Conservation (phyloP, 176 grass and related monocot genomes). For the Cymbopogon citratus region DNA sequence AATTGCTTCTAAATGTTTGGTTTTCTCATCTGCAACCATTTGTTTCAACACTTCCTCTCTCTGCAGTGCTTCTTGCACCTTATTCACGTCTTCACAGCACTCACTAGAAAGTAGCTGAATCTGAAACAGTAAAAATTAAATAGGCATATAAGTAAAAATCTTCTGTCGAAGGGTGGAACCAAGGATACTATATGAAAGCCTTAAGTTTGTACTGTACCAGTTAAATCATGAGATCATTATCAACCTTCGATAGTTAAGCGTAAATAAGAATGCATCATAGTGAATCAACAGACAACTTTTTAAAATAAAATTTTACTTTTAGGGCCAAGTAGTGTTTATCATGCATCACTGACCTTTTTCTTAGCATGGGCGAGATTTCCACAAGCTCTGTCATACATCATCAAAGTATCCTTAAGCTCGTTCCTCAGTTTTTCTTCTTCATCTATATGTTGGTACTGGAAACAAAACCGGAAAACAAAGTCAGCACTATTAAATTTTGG, state of each 20-base stretch:
- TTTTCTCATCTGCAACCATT: conserved; percentile 38
- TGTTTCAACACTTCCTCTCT: conserved; percentile 41
- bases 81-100: conserved; percentile 39
- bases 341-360: conserved; percentile 38
- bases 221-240: conserved; percentile 3
- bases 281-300: background rate
- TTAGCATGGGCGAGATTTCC: conserved; percentile 57
- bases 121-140: conserved; percentile 38
- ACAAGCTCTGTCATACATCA: conserved; percentile 54
- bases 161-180: background rate
- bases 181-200: background rate
- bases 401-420: conserved; percentile 51
- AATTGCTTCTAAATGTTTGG: conserved; percentile 37
- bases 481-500: conserved; percentile 14
- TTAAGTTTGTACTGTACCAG: background rate
- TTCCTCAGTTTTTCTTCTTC: conserved; percentile 60
- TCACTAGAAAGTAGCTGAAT: conserved; percentile 54
- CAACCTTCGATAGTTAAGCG: background rate
- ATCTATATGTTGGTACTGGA: conserved; percentile 48
- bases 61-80: conserved; percentile 52
- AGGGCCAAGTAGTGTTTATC: background rate
- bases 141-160: conserved; percentile 6
- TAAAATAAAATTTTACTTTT: background rate
- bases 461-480: conserved; percentile 21
- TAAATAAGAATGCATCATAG: background rate